Conservation (phyloP, 2,329 filamentous ascomycete species). For the Echinosphaeria canescens region DNA sequence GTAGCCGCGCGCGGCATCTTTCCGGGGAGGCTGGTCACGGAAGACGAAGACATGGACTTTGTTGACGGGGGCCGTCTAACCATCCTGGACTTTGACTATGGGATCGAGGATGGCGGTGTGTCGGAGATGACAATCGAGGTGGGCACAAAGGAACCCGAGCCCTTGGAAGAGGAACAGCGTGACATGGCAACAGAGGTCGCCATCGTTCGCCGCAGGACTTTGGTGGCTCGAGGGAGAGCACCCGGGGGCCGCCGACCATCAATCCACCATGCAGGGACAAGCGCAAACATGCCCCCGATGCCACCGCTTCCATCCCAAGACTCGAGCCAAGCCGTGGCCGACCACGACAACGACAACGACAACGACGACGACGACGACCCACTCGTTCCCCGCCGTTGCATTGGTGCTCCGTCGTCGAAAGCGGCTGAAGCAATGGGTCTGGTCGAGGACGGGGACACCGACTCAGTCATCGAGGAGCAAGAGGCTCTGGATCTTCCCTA, state of each 20-base stretch:
- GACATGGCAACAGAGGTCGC: conserved; percentile 63
- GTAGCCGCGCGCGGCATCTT: conserved; percentile 51
- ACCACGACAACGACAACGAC: too few species aligned
- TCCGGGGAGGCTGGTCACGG: conserved; percentile 30
- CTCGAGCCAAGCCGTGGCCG: conserved; percentile 6
- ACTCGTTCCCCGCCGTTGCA: conserved; percentile 24
- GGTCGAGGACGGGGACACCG: conserved; percentile 18
- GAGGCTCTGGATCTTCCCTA: conserved; percentile 51
- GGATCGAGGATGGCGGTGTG: conserved; percentile 27
- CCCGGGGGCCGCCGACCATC: too few species aligned
- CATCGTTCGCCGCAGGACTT: conserved; percentile 52
- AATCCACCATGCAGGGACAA: too few species aligned
- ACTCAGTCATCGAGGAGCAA: conserved; percentile 28
- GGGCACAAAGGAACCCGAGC: conserved; percentile 45
- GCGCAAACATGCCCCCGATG: too few species aligned
- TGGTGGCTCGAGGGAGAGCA: conserved; percentile 39
- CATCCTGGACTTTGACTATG: conserved; percentile 54
- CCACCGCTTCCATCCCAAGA: conserved; percentile 5
- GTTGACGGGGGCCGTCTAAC: conserved; percentile 59
- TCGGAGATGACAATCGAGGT: conserved; percentile 49
- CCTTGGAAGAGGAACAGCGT: conserved; percentile 49
- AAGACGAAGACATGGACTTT: conserved; percentile 53
- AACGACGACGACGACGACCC: conserved; percentile 25
- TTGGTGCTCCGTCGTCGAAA: conserved; percentile 12
- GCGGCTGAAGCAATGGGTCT: conserved; percentile 2